Percentiles rank a stretch among this genome's conserved stretches.
These are phyloP conservation scores for Firmiana major DNA, from an alignment of 345 rosid genomes.

Conservation along the genomic window DNA sequence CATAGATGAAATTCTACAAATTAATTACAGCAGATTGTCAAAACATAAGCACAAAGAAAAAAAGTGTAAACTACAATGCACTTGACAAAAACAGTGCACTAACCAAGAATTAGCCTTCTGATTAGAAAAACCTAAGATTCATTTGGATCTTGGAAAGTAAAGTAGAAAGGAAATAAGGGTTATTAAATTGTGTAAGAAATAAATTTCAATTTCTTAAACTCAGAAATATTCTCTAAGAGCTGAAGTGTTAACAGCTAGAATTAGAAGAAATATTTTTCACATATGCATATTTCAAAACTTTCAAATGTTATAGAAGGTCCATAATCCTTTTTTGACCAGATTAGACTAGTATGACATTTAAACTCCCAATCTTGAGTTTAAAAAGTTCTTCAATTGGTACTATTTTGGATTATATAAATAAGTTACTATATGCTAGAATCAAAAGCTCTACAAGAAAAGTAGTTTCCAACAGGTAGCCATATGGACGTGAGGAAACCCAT, in stretches of 20 bases:
- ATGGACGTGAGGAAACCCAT: background rate
- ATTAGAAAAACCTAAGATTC: background rate
- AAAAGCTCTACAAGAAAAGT: background rate
- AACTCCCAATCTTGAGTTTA: background rate
- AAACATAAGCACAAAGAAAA: background rate
- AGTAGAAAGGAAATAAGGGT: background rate
- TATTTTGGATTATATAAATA: background rate
- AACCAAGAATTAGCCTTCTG: background rate
- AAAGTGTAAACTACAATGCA: background rate
- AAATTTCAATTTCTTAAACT: background rate
- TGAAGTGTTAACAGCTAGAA: background rate
- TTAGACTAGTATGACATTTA: background rate
- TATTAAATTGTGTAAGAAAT: too few species aligned
- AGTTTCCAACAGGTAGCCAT: background rate
- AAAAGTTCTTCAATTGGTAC: background rate
- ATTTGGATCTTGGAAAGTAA: background rate
- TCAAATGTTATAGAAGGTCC: background rate
- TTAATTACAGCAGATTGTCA: background rate
- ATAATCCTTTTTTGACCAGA: background rate
- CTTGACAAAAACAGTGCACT: background rate
- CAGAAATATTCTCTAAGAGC: background rate
- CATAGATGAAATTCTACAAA: background rate
- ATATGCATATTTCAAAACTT: background rate
- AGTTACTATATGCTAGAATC: background rate
- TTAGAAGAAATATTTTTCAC: background rate